Evolutionary conservation across 2,329 filamentous ascomycete genomes (phyloP).

Genomic region (Aspergillus aculeatus): DNA sequence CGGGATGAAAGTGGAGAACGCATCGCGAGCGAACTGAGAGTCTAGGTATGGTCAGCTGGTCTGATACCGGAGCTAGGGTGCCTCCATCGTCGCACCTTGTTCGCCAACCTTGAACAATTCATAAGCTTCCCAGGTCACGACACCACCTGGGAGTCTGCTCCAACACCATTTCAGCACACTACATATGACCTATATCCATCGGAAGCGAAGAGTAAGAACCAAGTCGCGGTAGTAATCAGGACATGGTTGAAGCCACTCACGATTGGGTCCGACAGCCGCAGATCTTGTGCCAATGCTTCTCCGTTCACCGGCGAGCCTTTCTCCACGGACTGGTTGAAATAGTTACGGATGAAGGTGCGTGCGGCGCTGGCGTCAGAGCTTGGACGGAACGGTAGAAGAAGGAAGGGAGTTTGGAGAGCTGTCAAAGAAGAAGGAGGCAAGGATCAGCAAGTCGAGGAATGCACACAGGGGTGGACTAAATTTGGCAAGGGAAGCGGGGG

Average conservation of each 20-base stretch:
- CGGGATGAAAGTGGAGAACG: constrained; percentile 95
- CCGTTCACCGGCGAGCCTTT: constrained; percentile 60
- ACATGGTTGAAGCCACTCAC: constrained; percentile 53
- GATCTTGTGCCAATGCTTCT: constrained; percentile 73
- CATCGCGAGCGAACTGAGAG: constrained; percentile 85
- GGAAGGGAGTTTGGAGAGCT: constrained; percentile 89
- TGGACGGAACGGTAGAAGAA: constrained; percentile 90
- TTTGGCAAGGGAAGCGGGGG: constrained; percentile 21
- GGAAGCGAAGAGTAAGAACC: constrained; percentile 13
- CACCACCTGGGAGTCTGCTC: constrained; percentile 84
- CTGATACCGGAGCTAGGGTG: neutral
- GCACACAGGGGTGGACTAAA: constrained; percentile 20
- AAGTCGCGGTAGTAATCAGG: neutral
- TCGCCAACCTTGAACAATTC: constrained; percentile 95
- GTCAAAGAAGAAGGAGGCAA: constrained; percentile 20
- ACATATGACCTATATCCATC: constrained; percentile 69
- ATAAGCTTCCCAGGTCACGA: constrained; percentile 96
- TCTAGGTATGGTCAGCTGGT: constrained; percentile 54
- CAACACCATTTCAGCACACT: constrained; percentile 98
- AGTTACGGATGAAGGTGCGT: constrained; percentile 88
- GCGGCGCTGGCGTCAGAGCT: constrained; percentile 89
- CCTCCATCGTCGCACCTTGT: constrained; percentile 60
- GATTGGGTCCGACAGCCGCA: constrained; percentile 91
- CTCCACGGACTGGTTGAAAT: constrained; percentile 71
- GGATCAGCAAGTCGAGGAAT: constrained; percentile 34